Conservation (phyloP, 1,284 basidiomycete genomes). For the Ustilago crameri region DNA sequence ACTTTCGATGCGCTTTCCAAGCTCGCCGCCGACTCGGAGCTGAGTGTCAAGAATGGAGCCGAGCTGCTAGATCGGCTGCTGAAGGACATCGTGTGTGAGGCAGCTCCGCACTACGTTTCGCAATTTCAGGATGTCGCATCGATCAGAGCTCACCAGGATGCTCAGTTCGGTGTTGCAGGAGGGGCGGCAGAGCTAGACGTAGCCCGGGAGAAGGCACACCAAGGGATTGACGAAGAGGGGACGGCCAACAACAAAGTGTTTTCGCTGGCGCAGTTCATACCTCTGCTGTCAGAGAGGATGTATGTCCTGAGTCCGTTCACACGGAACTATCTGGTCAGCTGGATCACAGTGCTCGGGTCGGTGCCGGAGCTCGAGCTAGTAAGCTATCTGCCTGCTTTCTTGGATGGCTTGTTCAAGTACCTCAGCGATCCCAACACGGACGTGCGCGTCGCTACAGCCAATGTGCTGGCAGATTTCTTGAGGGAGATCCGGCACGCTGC, state of each 20-base stretch:
- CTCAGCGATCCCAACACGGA: conserved; percentile 94
- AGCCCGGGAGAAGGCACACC: conserved; percentile 62
- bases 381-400: conserved; percentile 90
- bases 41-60: conserved; percentile 97
- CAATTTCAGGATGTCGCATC: conserved; percentile 76
- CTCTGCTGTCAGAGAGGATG: conserved; percentile 89
- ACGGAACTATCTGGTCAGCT: conserved; percentile 92
- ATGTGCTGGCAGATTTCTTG: conserved; percentile 89
- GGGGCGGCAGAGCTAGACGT: conserved; percentile 62
- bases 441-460: conserved; percentile 90
- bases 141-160: conserved; percentile 74
- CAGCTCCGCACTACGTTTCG: conserved; percentile 92
- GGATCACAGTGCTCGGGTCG: conserved; percentile 95
- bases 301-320: conserved; percentile 96
- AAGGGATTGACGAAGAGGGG: conserved; percentile 32
- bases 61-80: conserved; percentile 96
- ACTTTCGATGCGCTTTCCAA: conserved; percentile 97
- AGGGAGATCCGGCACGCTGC: conserved; percentile 75
- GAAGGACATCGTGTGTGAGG: conserved; percentile 97
- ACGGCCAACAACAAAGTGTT: conserved; percentile 73
- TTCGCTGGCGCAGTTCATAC: conserved; percentile 92
- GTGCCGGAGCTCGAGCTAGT: conserved; percentile 96
- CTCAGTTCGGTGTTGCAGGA: conserved; percentile 41
- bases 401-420: conserved; percentile 90
- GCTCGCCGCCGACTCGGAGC: conserved; percentile 94